Evolutionary conservation across 768 basidiomycete species (phyloP), one percentile per base, ranked within the genome.

Genomic region (Postia placenta): DNA sequence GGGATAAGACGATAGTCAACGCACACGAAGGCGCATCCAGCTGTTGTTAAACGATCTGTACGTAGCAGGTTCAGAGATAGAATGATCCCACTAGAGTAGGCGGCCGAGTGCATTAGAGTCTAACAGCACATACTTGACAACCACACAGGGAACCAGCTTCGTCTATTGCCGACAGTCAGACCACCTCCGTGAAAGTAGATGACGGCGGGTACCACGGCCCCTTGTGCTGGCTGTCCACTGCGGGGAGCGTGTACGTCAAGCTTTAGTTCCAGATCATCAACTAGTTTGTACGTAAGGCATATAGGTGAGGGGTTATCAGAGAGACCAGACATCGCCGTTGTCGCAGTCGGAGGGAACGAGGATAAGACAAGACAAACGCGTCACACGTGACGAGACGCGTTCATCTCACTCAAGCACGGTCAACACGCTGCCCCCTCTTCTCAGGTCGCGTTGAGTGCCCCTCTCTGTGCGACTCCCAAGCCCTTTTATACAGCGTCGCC

Each of bases 111-210:
- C n/a, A n/a, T n/a, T n/a, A n/a, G n/a, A n/a, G n/a, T n/a, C n/a
- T n/a, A n/a, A n/a, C n/a, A n/a, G 24, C 25, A 49, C 70, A 45
- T 24, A 84, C 84, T 70, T 42, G 73, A 62, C 22, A 86, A 64
- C 85, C 85, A 87, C n/a, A 45, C 52, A 2, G 84, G 83, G 60
- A 84, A 79, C 81, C 81, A 85, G 56, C 75, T 79, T 26, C 58
- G 60, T 45, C 75, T 69, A 53, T 79, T 76, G 1, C 83, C 83
- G 14, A 77, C 80, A 0, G 78, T 74, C 26, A 86, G 62, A 6
- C 81, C 82, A 2, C 83, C 84, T 5, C 79, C 73, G 47, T 73
- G 73, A 41, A 73, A 74, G 54, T 67, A 73, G 3, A 74, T 57
- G 5, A 74, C 43, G 19, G 61, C 55, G 5, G 71, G 69, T 1